phyloP scores from a whole-genome alignment of 1,284 basidiomycete species.

The Fomes fomentarius region DNA sequence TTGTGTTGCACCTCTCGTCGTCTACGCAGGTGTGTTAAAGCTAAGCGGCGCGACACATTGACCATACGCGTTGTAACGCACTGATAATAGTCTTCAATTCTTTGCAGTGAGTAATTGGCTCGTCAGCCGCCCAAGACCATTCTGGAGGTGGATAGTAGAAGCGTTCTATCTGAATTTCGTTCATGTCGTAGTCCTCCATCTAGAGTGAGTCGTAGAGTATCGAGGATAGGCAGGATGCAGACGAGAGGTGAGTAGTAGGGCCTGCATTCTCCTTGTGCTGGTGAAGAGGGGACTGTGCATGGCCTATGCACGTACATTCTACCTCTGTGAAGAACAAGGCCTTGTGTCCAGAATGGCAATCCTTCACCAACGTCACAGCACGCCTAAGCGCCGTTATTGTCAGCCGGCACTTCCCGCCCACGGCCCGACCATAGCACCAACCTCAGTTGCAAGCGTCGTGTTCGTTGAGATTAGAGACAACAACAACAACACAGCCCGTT shows the following conservation, averaged over 20 bases:
- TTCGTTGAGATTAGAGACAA: too few relatives aligned
- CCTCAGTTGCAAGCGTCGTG: too few relatives aligned
- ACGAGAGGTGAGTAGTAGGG: background rate
- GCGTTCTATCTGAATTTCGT: background rate
- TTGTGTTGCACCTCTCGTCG: conserved; percentile 33
- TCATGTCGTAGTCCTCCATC: background rate
- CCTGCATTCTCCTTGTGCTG: background rate
- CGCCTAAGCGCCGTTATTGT: background rate
- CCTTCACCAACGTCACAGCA: background rate
- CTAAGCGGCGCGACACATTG: conserved; percentile 34
- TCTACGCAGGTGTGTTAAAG: conserved; percentile 21
- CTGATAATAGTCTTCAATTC: background rate
- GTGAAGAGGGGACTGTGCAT: background rate
- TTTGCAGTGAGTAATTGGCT: background rate
- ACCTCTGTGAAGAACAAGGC: conserved; percentile 5
- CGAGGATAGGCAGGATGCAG: background rate
- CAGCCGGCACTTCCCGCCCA: background rate
- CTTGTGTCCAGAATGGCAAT: conserved; percentile 5
- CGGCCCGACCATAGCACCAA: background rate
- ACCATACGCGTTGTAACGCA: background rate
- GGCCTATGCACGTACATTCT: conserved; percentile 7
- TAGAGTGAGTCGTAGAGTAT: background rate
- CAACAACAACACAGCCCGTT: too few relatives aligned
- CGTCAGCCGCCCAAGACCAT: background rate
- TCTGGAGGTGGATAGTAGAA: background rate